Conservation (phyloP, 2,329 filamentous ascomycete genomes). For the Fusarium brevicatenulatum region DNA sequence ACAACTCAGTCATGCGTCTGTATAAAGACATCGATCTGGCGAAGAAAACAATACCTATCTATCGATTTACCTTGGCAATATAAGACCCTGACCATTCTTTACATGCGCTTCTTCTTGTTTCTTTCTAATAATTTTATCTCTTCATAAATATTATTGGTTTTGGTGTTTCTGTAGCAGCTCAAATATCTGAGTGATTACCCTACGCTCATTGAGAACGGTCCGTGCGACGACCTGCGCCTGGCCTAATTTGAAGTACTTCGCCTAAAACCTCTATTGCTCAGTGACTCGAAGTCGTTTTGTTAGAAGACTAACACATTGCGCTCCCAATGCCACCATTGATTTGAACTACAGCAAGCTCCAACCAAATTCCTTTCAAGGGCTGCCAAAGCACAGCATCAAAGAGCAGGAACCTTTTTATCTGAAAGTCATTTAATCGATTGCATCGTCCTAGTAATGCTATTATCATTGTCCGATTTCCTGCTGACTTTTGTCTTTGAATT, state of each 20-base stretch:
- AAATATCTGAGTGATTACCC: background rate
- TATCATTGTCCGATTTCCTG: no score
- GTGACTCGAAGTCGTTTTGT: no score
- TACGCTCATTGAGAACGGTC: background rate
- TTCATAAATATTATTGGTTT: background rate
- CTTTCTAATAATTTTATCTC: background rate
- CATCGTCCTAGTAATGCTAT: fast-evolving
- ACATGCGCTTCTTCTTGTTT: fast-evolving
- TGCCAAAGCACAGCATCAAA: no score
- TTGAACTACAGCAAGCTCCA: background rate
- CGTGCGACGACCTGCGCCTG: fast-evolving
- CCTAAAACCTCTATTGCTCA: no score
- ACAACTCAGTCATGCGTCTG: fast-evolving
- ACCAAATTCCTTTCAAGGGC: no score
- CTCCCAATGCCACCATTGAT: background rate
- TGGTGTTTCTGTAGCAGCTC: no score
- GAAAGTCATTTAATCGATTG: background rate
- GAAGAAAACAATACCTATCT: no score
- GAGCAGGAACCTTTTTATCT: fast-evolving
- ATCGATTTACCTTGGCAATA: fast-evolving
- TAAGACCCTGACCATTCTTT: fast-evolving
- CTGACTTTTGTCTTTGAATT: no score
- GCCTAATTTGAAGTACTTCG: fast-evolving
- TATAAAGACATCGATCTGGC: background rate
- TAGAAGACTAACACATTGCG: background rate